Evolutionary conservation across 2,329 filamentous ascomycete species (phyloP).

Genomic region (Passalora sequoiae): DNA sequence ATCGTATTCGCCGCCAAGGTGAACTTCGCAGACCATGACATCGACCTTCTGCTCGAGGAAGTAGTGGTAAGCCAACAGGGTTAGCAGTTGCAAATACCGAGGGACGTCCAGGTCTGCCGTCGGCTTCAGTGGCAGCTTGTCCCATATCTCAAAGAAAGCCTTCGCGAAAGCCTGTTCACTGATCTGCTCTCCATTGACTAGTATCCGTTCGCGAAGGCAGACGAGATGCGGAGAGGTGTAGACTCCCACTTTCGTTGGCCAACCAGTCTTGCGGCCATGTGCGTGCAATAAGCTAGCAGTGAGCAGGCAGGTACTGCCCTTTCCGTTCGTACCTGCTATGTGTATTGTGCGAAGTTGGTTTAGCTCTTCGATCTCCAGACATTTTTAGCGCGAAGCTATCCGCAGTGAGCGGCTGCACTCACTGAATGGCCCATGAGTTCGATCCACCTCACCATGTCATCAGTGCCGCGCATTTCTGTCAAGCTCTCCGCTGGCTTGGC

Average conservation of each 20-base stretch:
- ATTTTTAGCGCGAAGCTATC: neutral
- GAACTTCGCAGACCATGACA: neutral
- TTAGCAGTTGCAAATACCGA: neutral
- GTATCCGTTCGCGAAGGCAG: neutral
- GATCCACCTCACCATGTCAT: neutral
- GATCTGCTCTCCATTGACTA: neutral
- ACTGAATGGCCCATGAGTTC: constrained; percentile 1
- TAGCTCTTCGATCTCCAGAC: neutral
- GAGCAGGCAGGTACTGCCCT: neutral
- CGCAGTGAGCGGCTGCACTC: neutral
- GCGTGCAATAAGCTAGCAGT: neutral
- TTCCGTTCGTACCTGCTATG: neutral
- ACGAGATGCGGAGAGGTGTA: neutral
- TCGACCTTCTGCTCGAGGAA: neutral
- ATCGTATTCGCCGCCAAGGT: neutral
- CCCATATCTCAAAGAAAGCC: constrained; percentile 1
- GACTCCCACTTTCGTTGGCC: neutral
- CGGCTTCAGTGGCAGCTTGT: neutral
- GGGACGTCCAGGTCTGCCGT: neutral
- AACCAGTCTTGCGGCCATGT: neutral
- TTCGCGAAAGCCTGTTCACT: neutral
- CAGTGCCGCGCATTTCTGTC: neutral
- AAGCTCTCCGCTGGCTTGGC: constrained; percentile 1
- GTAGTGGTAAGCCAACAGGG: neutral
- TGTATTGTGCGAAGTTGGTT: neutral